A percentile compares a stretch with the other conserved stretches of the same genome.
phyloP scores from a whole-genome alignment of 2,329 filamentous ascomycete species.

The Sporothrix phasma region DNA sequence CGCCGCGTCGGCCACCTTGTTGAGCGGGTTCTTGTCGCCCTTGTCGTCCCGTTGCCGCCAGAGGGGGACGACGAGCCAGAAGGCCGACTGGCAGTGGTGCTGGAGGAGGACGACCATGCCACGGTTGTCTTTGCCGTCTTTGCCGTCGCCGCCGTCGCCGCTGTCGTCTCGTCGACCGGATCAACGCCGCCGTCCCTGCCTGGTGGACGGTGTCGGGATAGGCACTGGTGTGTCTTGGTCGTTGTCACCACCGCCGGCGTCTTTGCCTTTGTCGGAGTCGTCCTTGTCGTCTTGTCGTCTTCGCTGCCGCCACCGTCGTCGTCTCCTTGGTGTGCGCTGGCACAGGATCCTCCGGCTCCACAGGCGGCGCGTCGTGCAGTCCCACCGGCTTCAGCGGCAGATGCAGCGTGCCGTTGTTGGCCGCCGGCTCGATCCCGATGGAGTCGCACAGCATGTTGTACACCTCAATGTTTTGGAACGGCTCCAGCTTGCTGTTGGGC shows the following conservation, averaged over 20 bases:
- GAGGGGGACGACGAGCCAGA: conserved; percentile 10
- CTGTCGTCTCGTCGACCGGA: conserved; percentile 6
- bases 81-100: background rate
- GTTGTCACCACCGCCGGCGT: too few relatives aligned
- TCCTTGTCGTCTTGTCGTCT: conserved; percentile 15
- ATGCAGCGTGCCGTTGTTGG: conserved; percentile 81
- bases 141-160: conserved; percentile 13
- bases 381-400: conserved; percentile 58
- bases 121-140: background rate
- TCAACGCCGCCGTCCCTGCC: conserved; percentile 13
- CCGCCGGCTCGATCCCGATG: conserved; percentile 57
- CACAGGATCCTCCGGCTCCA: conserved; percentile 45
- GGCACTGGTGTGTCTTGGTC: too few relatives aligned
- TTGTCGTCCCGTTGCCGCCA: background rate
- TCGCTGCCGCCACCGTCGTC: background rate
- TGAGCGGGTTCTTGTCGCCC: conserved; percentile 23
- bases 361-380: conserved; percentile 43
- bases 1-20: conserved; percentile 23
- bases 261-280: background rate
- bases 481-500: conserved; percentile 66
- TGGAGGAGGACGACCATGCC: background rate
- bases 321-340: conserved; percentile 21
- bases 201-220: background rate
- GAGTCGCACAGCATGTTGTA: conserved; percentile 94
- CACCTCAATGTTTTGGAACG: conserved; percentile 88